Evolutionary conservation across 2,329 filamentous ascomycete species (phyloP), one percentile per base, ranked within the genome.

Genomic region (Hypoxylon sp.): DNA sequence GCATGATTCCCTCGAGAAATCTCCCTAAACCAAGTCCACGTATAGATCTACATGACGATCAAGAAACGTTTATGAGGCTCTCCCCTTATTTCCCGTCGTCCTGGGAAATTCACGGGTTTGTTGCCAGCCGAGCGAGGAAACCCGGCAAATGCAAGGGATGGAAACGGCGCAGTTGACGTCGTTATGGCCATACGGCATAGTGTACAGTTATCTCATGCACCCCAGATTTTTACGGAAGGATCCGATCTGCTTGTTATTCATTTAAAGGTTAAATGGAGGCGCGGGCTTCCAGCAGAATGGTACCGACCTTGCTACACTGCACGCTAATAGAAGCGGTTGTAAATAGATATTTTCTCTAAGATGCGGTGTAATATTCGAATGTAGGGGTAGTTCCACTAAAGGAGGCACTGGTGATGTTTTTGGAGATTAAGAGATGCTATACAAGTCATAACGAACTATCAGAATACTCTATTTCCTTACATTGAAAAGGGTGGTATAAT

Each of bases 161-260:
- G 33, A 54, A 50, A 40, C 22, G 6, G 13, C 42, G 20, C 20
- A 51, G 27, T 35, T 66, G 58, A 56, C 42, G 40, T 61, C 54
- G 30, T 40, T 30, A 50, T 55, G 22, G 8, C 22, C 25, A 33
- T 55, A 54, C 53, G n/a, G 44, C 50, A 10, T 7, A 56, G 48
- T 49, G 22, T 48, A 58, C 31, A 27, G 50, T 58, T 59, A 51
- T 63, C 17, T 60, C 51, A 67, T 70, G 67, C 64, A 70, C 67
- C 60, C 67, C 67, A 46, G 67, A 67, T 64, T 61, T 37, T 60
- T 5, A 56, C 67, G 67, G 67, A 35, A 61, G 31, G 60, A 67
- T 64, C 67, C 63, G 63, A 56, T 55, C 59, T 37, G 31, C 42
- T 54, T 35, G n/a, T n/a, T n/a, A 40, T 10, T 14, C 20, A 14